Percentiles rank a stretch among this genome's conserved stretches.
Evolutionary conservation across 2,329 filamentous ascomycete genomes (phyloP).

Genomic region (Apiospora koreana): DNA sequence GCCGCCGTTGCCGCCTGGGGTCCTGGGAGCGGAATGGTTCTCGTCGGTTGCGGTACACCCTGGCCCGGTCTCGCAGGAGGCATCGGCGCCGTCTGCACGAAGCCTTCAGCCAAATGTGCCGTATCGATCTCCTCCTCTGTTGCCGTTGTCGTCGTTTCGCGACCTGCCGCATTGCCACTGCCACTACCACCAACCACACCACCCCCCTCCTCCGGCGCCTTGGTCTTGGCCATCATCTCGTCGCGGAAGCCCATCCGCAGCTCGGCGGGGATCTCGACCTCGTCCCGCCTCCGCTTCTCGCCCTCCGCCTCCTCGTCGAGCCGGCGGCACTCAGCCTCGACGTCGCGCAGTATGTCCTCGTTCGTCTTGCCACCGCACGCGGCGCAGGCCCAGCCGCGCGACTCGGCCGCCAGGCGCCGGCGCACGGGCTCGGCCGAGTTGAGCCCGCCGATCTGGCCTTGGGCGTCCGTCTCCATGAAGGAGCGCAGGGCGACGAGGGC

Average conservation of each 20-base stretch:
- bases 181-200: conserved; percentile 13
- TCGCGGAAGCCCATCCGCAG: conserved; percentile 72
- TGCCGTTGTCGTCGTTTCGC: neutral
- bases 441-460: conserved; percentile 87
- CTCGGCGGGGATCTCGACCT: conserved; percentile 54
- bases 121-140: conserved; percentile 6
- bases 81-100: conserved; percentile 50
- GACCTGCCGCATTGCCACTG: conserved; percentile 15
- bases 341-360: conserved; percentile 71
- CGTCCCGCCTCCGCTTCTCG: conserved; percentile 26
- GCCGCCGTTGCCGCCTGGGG: conserved; percentile 24
- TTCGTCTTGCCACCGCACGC: conserved; percentile 71
- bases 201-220: conserved; percentile 16
- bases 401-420: conserved; percentile 68
- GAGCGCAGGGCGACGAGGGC: conserved; percentile 77
- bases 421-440: conserved; percentile 72
- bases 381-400: conserved; percentile 65
- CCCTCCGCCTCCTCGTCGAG: conserved; percentile 25
- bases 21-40: conserved; percentile 28
- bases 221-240: conserved; percentile 54
- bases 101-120: conserved; percentile 55
- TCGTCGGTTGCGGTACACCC: conserved; percentile 29
- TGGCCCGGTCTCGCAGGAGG: conserved; percentile 26
- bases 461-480: conserved; percentile 91
- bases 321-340: conserved; percentile 50